Percentiles rank a stretch among this genome's conserved stretches.
These are phyloP conservation scores for Sclerotiophoma versabilis DNA, from an alignment of 2,329 filamentous ascomycete genomes.

Conservation along the genomic window DNA sequence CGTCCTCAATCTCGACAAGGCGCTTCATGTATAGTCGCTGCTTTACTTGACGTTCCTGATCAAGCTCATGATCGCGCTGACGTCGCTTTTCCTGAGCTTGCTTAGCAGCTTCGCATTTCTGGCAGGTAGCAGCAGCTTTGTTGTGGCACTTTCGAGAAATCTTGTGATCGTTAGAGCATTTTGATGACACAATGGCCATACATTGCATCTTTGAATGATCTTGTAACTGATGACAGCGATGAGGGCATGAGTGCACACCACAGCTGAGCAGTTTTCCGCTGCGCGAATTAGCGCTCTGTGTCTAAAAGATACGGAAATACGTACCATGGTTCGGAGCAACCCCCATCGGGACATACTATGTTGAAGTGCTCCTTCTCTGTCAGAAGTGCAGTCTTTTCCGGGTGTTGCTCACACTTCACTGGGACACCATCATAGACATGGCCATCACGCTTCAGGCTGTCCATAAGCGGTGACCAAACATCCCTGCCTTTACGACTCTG, in stretches of 20 bases:
- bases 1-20: slow-evolving; percentile 61
- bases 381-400: slow-evolving; percentile 55
- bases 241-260: slow-evolving; percentile 64
- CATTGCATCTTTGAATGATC: slow-evolving; percentile 67
- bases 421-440: slow-evolving; percentile 53
- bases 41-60: slow-evolving; percentile 55
- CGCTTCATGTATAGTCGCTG: slow-evolving; percentile 56
- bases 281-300: slow-evolving; percentile 12
- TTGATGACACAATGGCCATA: slow-evolving; percentile 50
- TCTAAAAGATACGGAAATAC: slow-evolving; percentile 20
- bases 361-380: slow-evolving; percentile 65
- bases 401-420: slow-evolving; percentile 45
- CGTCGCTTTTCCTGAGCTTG: slow-evolving; percentile 53
- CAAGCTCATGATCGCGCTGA: slow-evolving; percentile 59
- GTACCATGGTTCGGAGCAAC: slow-evolving; percentile 70
- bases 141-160: slow-evolving; percentile 57
- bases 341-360: slow-evolving; percentile 70
- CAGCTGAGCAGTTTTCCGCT: slow-evolving; percentile 64
- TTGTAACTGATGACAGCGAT: slow-evolving; percentile 66
- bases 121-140: slow-evolving; percentile 52
- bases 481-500: slow-evolving; percentile 63
- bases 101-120: slow-evolving; percentile 61
- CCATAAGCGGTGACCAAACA: slow-evolving; percentile 66
- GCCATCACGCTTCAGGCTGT: slow-evolving; percentile 59
- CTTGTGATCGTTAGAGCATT: slow-evolving; percentile 62